Conservation (phyloP, 345 rosid species). For the Linum lewisii region DNA sequence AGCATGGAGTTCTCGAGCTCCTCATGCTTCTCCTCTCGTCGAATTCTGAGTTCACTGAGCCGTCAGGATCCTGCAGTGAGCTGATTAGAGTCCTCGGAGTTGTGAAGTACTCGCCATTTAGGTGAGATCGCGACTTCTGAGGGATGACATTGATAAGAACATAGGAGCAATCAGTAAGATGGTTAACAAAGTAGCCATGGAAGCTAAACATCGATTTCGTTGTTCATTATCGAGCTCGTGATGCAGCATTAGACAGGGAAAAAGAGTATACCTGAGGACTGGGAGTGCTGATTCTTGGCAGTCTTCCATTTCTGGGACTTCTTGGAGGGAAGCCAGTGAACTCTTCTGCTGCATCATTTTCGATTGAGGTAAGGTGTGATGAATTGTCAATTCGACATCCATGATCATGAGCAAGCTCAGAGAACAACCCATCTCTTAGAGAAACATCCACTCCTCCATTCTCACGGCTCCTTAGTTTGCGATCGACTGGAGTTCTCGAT, state of each 20-base stretch:
- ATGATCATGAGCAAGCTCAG: slow-evolving; percentile 23
- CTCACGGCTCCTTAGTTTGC: slow-evolving; percentile 43
- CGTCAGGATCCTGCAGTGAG: slow-evolving; percentile 65
- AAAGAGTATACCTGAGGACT: slow-evolving; percentile 52
- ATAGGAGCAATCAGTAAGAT: background rate
- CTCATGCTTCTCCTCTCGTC: slow-evolving; percentile 29
- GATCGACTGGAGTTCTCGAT: slow-evolving; percentile 45
- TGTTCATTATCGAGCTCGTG: no score
- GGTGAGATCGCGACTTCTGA: slow-evolving; percentile 50
- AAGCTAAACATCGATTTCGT: background rate
- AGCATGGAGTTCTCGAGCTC: slow-evolving; percentile 40
- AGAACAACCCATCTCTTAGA: slow-evolving; percentile 67
- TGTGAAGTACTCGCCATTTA: slow-evolving; percentile 42
- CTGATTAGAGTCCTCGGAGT: slow-evolving; percentile 67
- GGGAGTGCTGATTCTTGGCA: slow-evolving; percentile 41
- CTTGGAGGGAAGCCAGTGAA: slow-evolving; percentile 39
- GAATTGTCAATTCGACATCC: slow-evolving; percentile 33
- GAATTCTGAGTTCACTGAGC: slow-evolving; percentile 28
- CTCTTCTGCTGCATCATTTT: slow-evolving; percentile 27
- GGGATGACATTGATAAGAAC: slow-evolving; percentile 4
- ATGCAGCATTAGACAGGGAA: background rate
- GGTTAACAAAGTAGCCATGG: background rate
- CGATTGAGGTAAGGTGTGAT: slow-evolving; percentile 24
- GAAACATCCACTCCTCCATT: slow-evolving; percentile 60
- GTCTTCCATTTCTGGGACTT: slow-evolving; percentile 35